Base-by-base conservation (phyloP, 1,284 basidiomycete genomes). In the Mycosarcoma maydis region DNA sequence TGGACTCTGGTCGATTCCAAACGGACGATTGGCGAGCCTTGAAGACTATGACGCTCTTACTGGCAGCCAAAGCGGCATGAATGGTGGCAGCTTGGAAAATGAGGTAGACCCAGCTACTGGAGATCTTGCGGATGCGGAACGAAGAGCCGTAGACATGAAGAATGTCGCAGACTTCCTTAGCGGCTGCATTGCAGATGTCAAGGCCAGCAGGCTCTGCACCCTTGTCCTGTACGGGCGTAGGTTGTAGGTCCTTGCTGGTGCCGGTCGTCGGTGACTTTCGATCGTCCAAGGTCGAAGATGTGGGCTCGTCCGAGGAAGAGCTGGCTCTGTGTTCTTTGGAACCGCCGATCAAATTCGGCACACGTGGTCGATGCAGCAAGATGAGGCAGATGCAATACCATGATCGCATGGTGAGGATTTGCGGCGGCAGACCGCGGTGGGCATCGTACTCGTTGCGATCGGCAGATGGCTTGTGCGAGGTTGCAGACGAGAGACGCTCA, bases 321-420 rank as follows among this genome's bases (percentile, higher is more conserved):
- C 29, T 30, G 20, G 34, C 22, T 20, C 26, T 41, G 10, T 37
- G 53, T 19, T 33, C 36, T 38, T 48, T 44, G n/a, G 51, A 29
- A 1, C 47, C 33, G 8, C 49, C 39, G 11, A 64, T 46, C 40
- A 69, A 49, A 34, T 53, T 64, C 0, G 67, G 71, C 19, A 73
- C 62, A 13, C 71, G 42, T 14, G 67, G 71, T 13, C 71, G 55
- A 24, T 73, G 66, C 9, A 73, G 58, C 29, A 73, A 24, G 29
- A 73, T 64, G 22, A 71, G 41, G 44, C 71, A 73, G n/a, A 60
- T 67, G 46, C 61, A 73, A 24, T 73, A 73, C 71, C 71, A 73
- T 2, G 61, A 59, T 14, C 71, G 47, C 56, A 71, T 59, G 16
- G 71, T 73, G 16, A 73, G 50, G 7, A 73, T 59, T 4, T 73